phyloP scores from a whole-genome alignment of 2,329 filamentous ascomycete genomes.

The Venturia asperata region DNA sequence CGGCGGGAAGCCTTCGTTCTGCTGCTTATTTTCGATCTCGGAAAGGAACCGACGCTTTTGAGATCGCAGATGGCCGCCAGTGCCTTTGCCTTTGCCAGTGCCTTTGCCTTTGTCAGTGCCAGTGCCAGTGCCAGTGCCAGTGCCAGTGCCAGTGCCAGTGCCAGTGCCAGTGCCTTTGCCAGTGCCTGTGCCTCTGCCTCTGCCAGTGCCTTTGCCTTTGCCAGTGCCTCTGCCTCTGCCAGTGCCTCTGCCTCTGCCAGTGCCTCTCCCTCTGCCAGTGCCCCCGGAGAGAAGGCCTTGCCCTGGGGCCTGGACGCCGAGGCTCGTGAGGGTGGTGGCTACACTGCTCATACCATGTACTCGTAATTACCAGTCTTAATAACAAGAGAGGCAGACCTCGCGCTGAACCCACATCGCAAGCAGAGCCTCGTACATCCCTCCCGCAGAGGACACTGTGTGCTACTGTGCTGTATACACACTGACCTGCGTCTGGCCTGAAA shows the following conservation, averaged over 20 bases:
- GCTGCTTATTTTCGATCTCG: background rate
- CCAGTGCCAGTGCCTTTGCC: background rate
- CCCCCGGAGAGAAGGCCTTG: no score
- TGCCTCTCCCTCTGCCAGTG: no score
- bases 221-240: no score
- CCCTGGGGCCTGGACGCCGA: no score
- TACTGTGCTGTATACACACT: background rate
- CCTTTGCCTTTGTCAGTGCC: background rate
- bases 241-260: no score
- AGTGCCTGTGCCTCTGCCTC: background rate
- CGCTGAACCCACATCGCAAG: background rate
- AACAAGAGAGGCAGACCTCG: no score
- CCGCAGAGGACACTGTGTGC: no score
- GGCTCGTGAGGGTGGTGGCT: no score
- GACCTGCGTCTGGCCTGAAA: background rate
- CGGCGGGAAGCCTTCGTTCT: conserved; percentile 1
- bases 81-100: background rate
- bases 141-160: background rate
- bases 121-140: no score
- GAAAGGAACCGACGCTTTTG: background rate
- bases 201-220: no score
- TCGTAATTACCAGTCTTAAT: no score
- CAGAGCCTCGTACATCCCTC: background rate
- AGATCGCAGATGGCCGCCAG: background rate
- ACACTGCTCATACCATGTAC: no score